phyloP scores from a whole-genome alignment of 2,329 filamentous ascomycete genomes.

The Laburnicola sp. region DNA sequence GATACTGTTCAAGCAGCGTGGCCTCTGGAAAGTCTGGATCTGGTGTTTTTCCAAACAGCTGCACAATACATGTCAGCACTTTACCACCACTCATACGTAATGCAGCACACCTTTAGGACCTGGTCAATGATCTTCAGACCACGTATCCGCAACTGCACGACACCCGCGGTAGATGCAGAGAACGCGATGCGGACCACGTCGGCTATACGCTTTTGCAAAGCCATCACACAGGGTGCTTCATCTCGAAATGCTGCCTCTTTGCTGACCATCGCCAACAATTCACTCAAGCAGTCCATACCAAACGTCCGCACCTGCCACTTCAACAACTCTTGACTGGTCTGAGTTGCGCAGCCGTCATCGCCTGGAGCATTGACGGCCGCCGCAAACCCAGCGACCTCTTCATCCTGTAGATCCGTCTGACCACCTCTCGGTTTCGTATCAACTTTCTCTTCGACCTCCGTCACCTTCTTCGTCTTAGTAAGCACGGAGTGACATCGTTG shows the following conservation, averaged over 20 bases:
- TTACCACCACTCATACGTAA: background rate
- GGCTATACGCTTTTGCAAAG: slow-evolving; percentile 79
- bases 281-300: slow-evolving; percentile 83
- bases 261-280: slow-evolving; percentile 76
- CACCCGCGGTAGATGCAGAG: slow-evolving; percentile 91
- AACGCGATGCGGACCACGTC: slow-evolving; percentile 97
- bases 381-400: slow-evolving; percentile 95
- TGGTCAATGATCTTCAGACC: slow-evolving; percentile 93
- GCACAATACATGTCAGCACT: background rate
- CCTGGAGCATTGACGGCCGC: slow-evolving; percentile 64
- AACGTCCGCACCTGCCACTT: slow-evolving; percentile 96
- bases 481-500: slow-evolving; percentile 85
- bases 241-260: slow-evolving; percentile 79
- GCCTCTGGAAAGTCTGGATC: slow-evolving; percentile 98
- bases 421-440: slow-evolving; percentile 54
- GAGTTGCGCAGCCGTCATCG: slow-evolving; percentile 46
- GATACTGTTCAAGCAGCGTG: slow-evolving; percentile 94
- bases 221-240: slow-evolving; percentile 74
- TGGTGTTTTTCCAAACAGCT: slow-evolving; percentile 90
- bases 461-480: slow-evolving; percentile 78
- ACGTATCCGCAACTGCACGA: slow-evolving; percentile 85
- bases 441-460: slow-evolving; percentile 56
- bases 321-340: slow-evolving; percentile 75
- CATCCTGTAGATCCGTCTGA: slow-evolving; percentile 83
- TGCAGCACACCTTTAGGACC: slow-evolving; percentile 66